Conservation (phyloP, 176 grass and related monocot species). For the Avena atlantica region DNA sequence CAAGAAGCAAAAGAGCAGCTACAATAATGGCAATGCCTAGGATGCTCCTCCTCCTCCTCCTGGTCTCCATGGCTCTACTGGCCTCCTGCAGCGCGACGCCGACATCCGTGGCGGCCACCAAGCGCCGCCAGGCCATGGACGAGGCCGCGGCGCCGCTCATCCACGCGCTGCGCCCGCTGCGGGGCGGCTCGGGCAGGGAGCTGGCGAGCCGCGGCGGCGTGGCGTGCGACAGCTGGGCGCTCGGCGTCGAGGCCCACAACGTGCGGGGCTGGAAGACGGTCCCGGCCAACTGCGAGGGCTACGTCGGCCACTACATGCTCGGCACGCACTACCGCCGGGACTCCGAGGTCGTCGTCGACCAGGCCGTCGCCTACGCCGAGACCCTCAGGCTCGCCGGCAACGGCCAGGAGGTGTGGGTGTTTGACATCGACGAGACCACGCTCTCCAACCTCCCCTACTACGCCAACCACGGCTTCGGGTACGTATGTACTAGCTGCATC, state of each 20-base stretch:
- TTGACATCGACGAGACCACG: constrained; percentile 70
- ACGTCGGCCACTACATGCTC: constrained; percentile 68
- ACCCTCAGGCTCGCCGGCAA: constrained; percentile 38
- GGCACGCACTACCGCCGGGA: constrained; percentile 49
- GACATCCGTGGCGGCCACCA: neutral
- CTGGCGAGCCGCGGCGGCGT: constrained; percentile 21
- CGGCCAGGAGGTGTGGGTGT: constrained; percentile 67
- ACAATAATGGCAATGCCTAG: constrained; percentile 40
- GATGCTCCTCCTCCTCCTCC: constrained; percentile 23
- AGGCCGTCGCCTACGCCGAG: constrained; percentile 54
- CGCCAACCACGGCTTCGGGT: constrained; percentile 63
- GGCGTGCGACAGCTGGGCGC: constrained; percentile 62
- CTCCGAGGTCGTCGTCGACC: constrained; percentile 48
- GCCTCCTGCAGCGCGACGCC: neutral
- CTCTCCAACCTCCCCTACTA: constrained; percentile 71
- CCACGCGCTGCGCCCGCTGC: constrained; percentile 46
- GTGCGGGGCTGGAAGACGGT: constrained; percentile 48
- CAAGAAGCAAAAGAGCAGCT: neutral
- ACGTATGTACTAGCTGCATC: neutral
- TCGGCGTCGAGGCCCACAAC: constrained; percentile 67
- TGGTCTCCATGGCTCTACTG: neutral
- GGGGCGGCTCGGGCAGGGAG: constrained; percentile 25
- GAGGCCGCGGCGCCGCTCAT: constrained; percentile 5
- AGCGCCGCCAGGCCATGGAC: neutral
- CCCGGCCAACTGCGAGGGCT: constrained; percentile 45